Conservation (phyloP, 2,329 filamentous ascomycete genomes). For the Nothomitra cinnamomea region DNA sequence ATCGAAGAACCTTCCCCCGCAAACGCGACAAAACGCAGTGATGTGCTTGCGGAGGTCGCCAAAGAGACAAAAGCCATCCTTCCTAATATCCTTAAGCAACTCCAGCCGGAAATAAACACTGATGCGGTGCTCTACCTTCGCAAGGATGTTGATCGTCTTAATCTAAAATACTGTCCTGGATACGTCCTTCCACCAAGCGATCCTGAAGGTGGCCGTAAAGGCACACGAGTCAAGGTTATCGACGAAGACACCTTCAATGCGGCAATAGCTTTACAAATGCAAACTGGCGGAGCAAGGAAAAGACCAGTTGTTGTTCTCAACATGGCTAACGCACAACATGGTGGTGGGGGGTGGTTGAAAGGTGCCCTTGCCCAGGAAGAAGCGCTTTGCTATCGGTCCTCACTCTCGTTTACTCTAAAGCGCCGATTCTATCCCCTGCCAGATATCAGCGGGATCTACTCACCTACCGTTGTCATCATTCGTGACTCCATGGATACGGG, state of each 20-base stretch:
- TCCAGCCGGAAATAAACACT: conserved; percentile 18
- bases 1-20: neutral
- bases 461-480: conserved; percentile 41
- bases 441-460: conserved; percentile 36
- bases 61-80: conserved; percentile 31
- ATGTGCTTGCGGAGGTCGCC: conserved; percentile 25
- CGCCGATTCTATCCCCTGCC: conserved; percentile 35
- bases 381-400: conserved; percentile 46
- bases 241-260: conserved; percentile 41
- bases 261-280: conserved; percentile 25
- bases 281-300: conserved; percentile 7
- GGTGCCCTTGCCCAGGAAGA: conserved; percentile 53
- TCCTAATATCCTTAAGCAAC: conserved; percentile 28
- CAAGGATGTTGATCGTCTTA: conserved; percentile 24
- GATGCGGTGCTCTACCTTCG: conserved; percentile 16
- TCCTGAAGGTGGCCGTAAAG: conserved; percentile 12
- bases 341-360: conserved; percentile 47
- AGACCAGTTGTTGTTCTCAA: conserved; percentile 43
- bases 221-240: conserved; percentile 30
- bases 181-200: conserved; percentile 17
- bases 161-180: conserved; percentile 26
- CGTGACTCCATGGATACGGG: conserved; percentile 30
- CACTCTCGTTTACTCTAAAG: conserved; percentile 23
- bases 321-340: conserved; percentile 39
- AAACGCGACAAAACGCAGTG: conserved; percentile 6